Base-by-base conservation (phyloP, 306 rosid genomes). In the Heteromeles arbutifolia region DNA sequence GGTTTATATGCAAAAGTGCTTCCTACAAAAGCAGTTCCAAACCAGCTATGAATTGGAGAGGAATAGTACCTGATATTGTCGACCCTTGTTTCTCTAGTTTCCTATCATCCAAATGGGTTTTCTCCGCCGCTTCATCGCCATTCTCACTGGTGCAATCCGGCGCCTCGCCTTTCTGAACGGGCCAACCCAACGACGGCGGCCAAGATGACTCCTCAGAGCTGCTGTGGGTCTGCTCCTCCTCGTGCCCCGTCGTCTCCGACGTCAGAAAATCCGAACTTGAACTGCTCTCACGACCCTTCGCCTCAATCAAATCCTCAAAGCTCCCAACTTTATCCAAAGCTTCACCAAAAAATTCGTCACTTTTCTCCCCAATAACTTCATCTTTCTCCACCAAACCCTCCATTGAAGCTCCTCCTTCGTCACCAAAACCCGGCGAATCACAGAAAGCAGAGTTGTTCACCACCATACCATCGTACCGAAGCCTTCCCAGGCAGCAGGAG, bases 121-220 rank as follows among this genome's bases (percentile, higher is more conserved):
- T 85, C 66, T 73, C 85, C n/a, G 75, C 79, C 8, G 77, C 78
- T 80, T 83, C 83, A 28, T 34, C 74, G 48, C 65, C 81, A 61
- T 76, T 67, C 65, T 67, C 44, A 79, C 80, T 85, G 2, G 39
- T 54, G 69, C 85, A 88, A 67, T 82, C 84, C 19, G 81, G 64
- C 24, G 73, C 82, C 77, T 83, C 77, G 29, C 77, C 54, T 79
- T 87, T 80, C 84, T 77, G 82, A 75, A 83, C 72, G 31, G 91
- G 83, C 93, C 93, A 90, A 34, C 95, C 85, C 82, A 88, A 48
- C 45, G 93, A 86, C 73, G 90, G 83, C 17, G 88, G 67, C n/a
- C 94, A 85, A 75, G 93, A 92, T 2, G 93, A 84, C 11, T 85
- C 92, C 48, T 87, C 98, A 48, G 96, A 86, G 83, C 93, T 87